Base-by-base conservation (phyloP, 257 asterid genomes). In the Salvia hispanica region DNA sequence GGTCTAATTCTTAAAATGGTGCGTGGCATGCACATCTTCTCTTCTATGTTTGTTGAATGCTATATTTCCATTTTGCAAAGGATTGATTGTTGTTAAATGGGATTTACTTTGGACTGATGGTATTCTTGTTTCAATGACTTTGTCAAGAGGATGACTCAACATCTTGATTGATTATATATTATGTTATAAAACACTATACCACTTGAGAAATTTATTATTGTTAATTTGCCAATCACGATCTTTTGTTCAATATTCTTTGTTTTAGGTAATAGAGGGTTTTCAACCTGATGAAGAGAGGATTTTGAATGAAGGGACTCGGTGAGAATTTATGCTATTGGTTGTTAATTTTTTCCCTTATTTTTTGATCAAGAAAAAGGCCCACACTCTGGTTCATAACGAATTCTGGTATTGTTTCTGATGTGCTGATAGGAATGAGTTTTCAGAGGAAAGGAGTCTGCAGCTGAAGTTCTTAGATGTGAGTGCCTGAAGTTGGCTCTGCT, bases 191-290 rank as follows among this genome's bases (percentile, higher is more conserved):
- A 18, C 21, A 18, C 21, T 18, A 18, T 18, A 18, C 21, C 21
- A 18, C 1, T 18, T 18, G 21, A 18, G 53, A 15, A 45, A 11
- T 45, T 12, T 45, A 45, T 11, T n/a, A 45, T 45, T 0, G 14
- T 45, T 45, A 45, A 45, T 45, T 6, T 55, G n/a, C 11, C 6
- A 45, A 45, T 45, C 50, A 10, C 6, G 15, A 45, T 0, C 0
- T 45, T 45, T 65, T 36, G n/a, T 54, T 42, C 50, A 6, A n/a
- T 47, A 3, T 53, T 71, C 58, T 57, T 34, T 69, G 44, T 54
- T 83, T 73, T 70, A 84, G 90, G 82, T 84, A 2, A 76, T 74
- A 58, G 79, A 77, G 72, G 82, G 70, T 74, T 56, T 87, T 62
- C 79, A 79, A 46, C 9, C 58, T 7, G 33, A 9, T 9, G 58